Evolutionary conservation across 495 filamentous ascomycete species (phyloP).

Genomic region (Talaromyces nanjingensis): DNA sequence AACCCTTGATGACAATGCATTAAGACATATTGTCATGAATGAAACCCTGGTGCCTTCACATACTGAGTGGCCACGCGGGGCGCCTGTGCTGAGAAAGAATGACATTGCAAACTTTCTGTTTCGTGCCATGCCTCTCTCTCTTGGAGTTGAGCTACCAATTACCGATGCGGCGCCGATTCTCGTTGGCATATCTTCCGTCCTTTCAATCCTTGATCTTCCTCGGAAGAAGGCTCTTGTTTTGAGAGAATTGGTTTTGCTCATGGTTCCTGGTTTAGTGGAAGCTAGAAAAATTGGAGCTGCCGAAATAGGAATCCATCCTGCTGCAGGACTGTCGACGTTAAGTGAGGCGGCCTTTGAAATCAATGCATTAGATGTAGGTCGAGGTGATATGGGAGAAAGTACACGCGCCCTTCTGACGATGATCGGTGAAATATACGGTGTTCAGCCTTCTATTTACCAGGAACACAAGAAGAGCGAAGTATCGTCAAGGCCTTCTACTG

Average conservation of each 20-base stretch:
- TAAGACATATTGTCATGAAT: constrained; percentile 61
- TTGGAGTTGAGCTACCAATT: constrained; percentile 52
- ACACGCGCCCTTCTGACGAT: constrained; percentile 52
- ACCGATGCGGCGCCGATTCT: constrained; percentile 71
- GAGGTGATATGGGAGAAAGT: constrained; percentile 69
- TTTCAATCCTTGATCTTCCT: constrained; percentile 66
- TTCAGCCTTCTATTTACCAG: constrained; percentile 33
- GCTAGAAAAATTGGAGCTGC: constrained; percentile 88
- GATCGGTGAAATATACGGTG: constrained; percentile 43
- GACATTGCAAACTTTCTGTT: constrained; percentile 67
- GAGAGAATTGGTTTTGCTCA: constrained; percentile 71
- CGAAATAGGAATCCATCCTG: constrained; percentile 90
- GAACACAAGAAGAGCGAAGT: constrained; percentile 25
- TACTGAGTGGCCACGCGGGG: constrained; percentile 37
- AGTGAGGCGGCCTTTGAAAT: constrained; percentile 44
- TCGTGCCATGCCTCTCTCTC: constrained; percentile 59
- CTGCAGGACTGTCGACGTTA: constrained; percentile 68
- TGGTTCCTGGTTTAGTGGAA: constrained; percentile 82
- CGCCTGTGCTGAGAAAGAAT: constrained; percentile 40
- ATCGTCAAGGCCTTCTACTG: not conserved
- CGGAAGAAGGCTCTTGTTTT: constrained; percentile 84
- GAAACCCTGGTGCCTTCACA: constrained; percentile 35
- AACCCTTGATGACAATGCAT: constrained; percentile 54
- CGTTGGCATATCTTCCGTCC: constrained; percentile 76
- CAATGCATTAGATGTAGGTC: constrained; percentile 65